Evolutionary conservation across 2,329 filamentous ascomycete species (phyloP), one percentile per base, ranked within the genome.

Genomic region (Xylariales sp.): DNA sequence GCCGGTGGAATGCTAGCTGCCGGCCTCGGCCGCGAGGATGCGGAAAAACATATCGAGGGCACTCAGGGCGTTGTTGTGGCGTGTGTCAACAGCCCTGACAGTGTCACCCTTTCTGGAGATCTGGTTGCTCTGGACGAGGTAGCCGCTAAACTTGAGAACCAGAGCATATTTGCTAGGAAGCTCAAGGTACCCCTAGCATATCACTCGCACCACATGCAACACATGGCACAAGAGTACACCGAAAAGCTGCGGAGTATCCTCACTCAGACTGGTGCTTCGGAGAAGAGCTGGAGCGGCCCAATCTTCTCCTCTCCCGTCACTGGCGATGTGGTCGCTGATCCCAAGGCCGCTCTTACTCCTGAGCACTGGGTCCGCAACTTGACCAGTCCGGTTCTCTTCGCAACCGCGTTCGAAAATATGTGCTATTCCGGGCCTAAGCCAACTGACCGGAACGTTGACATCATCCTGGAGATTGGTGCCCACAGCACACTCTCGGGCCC

Each of bases 21-120:
- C 3, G 56, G 56, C 0, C 19, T 24, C 14, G 29, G 30, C 28
- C 30, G 28, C 13, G 27, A 38, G 28, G 31, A 38, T 7, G 35
- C 28, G 7, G n/a, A 6, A 16, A 28, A 31, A n/a, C 12, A 31
- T 13, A 11, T 38, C 18, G n/a, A 31, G n/a, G 28, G 27, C 24
- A 56, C 67, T 40, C 65, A 65, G 20, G 55, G 52, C n/a, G n/a
- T n/a, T 11, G 54, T 61, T 41, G 54, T 68, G n/a, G 48, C 58
- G 16, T 62, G 59, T 31, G 62, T 67, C 4, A 60, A 65, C 32
- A 65, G 72, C 4, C 41, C 54, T 4, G 55, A 65, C 14, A 69
- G 74, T 43, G 66, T 69, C 14, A 60, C 73, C 6, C 67, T 70
- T 30, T 69, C 68, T n/a, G 69, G 70, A 6, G 65, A 70, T 5